Evolutionary conservation across 768 basidiomycete species (phyloP).

Genomic region (Boletus rubroflammeus): DNA sequence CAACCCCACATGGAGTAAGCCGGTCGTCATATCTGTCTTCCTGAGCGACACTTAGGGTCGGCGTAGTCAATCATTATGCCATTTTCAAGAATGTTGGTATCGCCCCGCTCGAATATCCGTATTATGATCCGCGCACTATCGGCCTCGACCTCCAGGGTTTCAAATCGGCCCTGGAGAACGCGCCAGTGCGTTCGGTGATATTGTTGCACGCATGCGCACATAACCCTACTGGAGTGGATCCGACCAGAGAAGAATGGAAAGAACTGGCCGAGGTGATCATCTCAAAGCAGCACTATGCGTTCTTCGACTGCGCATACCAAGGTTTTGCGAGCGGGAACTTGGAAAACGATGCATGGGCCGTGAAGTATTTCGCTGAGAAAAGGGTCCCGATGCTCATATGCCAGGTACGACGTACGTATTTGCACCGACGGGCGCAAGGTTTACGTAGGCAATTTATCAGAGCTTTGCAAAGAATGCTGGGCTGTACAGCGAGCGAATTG

Average conservation of each 20-base stretch:
- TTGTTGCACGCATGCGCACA: constrained; percentile 93
- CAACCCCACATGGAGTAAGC: constrained; percentile 91
- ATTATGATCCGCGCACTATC: constrained; percentile 89
- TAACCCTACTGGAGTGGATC: constrained; percentile 96
- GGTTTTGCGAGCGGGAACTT: constrained; percentile 94
- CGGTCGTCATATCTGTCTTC: background rate
- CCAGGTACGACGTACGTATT: constrained; percentile 50
- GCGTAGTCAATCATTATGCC: constrained; percentile 78
- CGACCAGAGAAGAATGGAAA: constrained; percentile 83
- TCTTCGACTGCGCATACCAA: constrained; percentile 97
- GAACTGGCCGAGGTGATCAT: constrained; percentile 69
- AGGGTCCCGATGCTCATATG: constrained; percentile 80
- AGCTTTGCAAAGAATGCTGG: constrained; percentile 98
- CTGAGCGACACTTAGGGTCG: background rate
- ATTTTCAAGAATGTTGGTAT: constrained; percentile 91
- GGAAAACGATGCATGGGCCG: constrained; percentile 88
- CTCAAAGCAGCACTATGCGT: constrained; percentile 75
- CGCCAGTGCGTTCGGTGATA: constrained; percentile 77
- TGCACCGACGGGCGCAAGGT: background rate
- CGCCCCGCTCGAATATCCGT: constrained; percentile 83
- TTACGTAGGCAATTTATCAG: constrained; percentile 38
- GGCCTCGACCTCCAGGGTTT: constrained; percentile 79
- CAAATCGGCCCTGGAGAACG: constrained; percentile 52
- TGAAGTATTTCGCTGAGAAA: constrained; percentile 78
- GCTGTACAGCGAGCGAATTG: constrained; percentile 90